Conservation (phyloP, 371 early-diverging fungal genomes). For the Dichotomocladium elegans region DNA sequence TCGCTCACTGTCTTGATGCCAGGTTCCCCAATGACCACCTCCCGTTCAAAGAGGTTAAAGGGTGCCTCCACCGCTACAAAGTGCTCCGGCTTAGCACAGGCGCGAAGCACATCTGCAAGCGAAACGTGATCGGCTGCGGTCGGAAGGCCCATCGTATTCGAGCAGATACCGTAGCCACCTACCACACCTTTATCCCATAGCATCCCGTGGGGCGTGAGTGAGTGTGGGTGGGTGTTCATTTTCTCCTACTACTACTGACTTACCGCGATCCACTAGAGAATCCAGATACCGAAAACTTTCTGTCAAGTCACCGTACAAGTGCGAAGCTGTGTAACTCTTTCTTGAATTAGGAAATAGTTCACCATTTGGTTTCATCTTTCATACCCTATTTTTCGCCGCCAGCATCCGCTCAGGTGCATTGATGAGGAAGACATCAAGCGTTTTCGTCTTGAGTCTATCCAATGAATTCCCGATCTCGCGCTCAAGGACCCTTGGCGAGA, state of each 20-base stretch:
- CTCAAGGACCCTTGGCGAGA: conserved; percentile 61
- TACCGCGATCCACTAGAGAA: conserved; percentile 53
- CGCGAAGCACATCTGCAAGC: conserved; percentile 25
- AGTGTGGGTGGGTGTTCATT: background rate
- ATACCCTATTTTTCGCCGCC: conserved; percentile 47
- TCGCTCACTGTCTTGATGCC: conserved; percentile 50
- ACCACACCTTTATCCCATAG: no score
- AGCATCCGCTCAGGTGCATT: conserved; percentile 80
- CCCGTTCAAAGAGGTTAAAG: conserved; percentile 75
- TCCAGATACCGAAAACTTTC: conserved; percentile 63
- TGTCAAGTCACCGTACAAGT: conserved; percentile 55
- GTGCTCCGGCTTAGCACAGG: conserved; percentile 40
- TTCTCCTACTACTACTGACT: background rate
- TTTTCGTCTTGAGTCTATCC: conserved; percentile 53
- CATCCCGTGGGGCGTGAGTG: no score
- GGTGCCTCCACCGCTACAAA: conserved; percentile 68
- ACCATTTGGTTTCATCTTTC: background rate
- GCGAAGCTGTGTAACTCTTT: conserved; percentile 31
- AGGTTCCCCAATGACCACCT: conserved; percentile 38
- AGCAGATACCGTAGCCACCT: conserved; percentile 69
- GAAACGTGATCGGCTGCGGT: conserved; percentile 60
- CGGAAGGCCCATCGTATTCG: conserved; percentile 63
- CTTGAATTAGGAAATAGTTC: background rate
- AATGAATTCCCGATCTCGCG: conserved; percentile 56
- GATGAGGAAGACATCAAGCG: conserved; percentile 71